These are phyloP conservation scores for Lyophyllum decastes DNA, from an alignment of 768 basidiomycete species.

Conservation along the genomic window DNA sequence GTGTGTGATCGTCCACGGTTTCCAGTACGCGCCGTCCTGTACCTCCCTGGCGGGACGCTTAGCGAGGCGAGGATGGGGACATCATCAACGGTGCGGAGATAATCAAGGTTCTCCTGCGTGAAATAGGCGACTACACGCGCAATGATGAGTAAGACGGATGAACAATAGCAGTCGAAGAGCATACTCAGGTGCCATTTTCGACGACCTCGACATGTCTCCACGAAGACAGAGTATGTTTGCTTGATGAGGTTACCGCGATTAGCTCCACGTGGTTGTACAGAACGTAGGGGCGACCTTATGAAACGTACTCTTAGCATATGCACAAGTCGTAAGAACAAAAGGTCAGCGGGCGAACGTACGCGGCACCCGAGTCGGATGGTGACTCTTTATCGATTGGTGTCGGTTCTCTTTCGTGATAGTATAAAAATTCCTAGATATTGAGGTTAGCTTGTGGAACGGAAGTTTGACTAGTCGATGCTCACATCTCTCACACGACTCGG, in stretches of 20 bases:
- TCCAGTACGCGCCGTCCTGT: slow-evolving; percentile 64
- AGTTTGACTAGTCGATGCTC: slow-evolving; percentile 21
- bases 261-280: slow-evolving; percentile 25
- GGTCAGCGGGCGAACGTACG: slow-evolving; percentile 36
- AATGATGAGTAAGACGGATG: slow-evolving; percentile 8
- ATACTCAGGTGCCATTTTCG: slow-evolving; percentile 83
- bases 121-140: slow-evolving; percentile 68
- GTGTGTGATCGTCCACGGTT: slow-evolving; percentile 29
- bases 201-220: slow-evolving; percentile 63
- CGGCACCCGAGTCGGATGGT: slow-evolving; percentile 51
- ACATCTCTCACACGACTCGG: slow-evolving; percentile 79
- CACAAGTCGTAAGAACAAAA: background rate
- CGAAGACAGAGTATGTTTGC: slow-evolving; percentile 80
- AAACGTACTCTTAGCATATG: background rate
- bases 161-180: slow-evolving; percentile 21
- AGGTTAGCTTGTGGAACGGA: slow-evolving; percentile 9
- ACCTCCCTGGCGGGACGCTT: slow-evolving; percentile 58
- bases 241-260: slow-evolving; percentile 60
- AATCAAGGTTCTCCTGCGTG: slow-evolving; percentile 60
- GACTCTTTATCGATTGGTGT: slow-evolving; percentile 47
- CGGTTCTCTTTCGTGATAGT: slow-evolving; percentile 68
- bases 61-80: slow-evolving; percentile 53
- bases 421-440: slow-evolving; percentile 65
- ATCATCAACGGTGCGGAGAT: slow-evolving; percentile 61
- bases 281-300: slow-evolving; percentile 23